These are phyloP conservation scores for Trametes elegans DNA, from an alignment of 768 basidiomycete genomes.

Conservation along the genomic window DNA sequence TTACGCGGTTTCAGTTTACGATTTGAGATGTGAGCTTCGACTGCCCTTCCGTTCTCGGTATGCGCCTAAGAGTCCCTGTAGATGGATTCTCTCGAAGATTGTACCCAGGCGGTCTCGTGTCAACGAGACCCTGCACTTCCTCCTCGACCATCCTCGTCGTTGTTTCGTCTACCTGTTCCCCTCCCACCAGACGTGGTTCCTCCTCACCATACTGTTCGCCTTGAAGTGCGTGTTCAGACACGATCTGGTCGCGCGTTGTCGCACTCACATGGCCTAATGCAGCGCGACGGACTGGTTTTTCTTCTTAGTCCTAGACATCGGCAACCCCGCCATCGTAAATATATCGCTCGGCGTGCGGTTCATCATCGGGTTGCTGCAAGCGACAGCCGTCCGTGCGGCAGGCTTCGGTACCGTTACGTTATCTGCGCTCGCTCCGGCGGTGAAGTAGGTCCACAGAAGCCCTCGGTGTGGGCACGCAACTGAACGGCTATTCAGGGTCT, in stretches of 20 bases:
- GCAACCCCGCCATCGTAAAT: conserved; percentile 61
- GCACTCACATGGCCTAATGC: background rate
- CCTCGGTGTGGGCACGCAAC: too few relatives aligned
- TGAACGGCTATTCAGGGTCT: conserved; percentile 46
- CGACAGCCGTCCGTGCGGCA: conserved; percentile 77
- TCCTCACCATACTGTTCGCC: conserved; percentile 61
- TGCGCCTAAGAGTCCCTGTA: conserved; percentile 29
- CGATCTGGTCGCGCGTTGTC: background rate
- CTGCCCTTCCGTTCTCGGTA: background rate
- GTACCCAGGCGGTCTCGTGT: conserved; percentile 57
- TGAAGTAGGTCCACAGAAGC: conserved; percentile 79
- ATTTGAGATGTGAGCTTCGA: conserved; percentile 26
- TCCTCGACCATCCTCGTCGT: conserved; percentile 91
- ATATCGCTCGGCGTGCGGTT: conserved; percentile 74
- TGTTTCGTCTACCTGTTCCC: conserved; percentile 92
- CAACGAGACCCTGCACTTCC: conserved; percentile 82
- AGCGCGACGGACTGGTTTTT: conserved; percentile 86
- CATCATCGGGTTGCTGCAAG: conserved; percentile 75
- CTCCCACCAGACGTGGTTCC: conserved; percentile 92
- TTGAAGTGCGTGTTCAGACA: conserved; percentile 56
- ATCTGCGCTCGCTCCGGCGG: conserved; percentile 77
- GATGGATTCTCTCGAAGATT: conserved; percentile 70
- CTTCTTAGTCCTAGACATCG: conserved; percentile 87
- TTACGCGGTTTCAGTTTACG: conserved; percentile 54
- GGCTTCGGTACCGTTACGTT: conserved; percentile 82